Base-by-base conservation (phyloP, 495 filamentous ascomycete genomes). In the Penicillium turbatum region DNA sequence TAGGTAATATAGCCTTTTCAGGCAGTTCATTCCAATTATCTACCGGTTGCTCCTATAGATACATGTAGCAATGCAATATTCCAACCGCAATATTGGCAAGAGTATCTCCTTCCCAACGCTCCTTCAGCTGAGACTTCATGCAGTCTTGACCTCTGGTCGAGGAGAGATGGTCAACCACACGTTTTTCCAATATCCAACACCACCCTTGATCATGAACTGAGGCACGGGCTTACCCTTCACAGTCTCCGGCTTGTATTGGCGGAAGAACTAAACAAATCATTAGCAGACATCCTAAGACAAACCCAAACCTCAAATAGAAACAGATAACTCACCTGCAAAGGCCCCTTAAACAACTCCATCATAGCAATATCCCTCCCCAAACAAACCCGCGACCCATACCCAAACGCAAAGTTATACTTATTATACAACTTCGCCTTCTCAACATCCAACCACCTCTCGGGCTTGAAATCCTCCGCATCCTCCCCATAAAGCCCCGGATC, bases 331-430 rank as follows among this genome's bases (percentile, higher is more conserved):
- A 80, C 77, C 67, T 77, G 72, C 39, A 80, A 57, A 9, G 72
- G 71, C 26, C 64, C 69, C 66, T 82, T 82, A 51, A 76, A 80
- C 54, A 84, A 56, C 66, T 85, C 80, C 69, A 80, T 77, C 62
- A 79, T 67, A 5, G 80, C 80, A 60, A 85, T 74, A 56, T 76
- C 72, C 54, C 65, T 74, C 0, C 82, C 82, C 43, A 83, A 51
- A 58, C 82, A 85, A 10, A 73, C 69, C 38, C 79, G 66, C 11
- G 78, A 60, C 1, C 81, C 81, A 62, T 77, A 76, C 24, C 79
- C 80, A 65, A 84, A 84, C 1, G 65, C 70, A 53, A 83, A 63
- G 36, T 74, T 75, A 46, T 78, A 74, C 60, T 78, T 80, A 57
- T 77, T 79, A 37, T 72, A 77, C 57, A 70, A 47, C 55, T 70